A percentile compares a stretch with the other conserved stretches of the same genome.
Conservation (phyloP, 805 yeast species). For the Huiozyma naganishii region DNA sequence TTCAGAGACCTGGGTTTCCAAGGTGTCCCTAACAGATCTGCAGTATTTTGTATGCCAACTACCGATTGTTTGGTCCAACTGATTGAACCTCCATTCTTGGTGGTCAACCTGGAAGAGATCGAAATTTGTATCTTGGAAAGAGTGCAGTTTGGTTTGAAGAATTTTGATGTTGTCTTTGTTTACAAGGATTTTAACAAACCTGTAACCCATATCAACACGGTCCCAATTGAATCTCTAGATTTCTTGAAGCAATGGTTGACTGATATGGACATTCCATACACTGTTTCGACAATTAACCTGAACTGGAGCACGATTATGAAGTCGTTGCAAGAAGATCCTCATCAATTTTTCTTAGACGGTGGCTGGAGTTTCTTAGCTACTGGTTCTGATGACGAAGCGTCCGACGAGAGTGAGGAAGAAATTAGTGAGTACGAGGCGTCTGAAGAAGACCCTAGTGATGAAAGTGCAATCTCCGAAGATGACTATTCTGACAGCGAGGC, state of each 20-base stretch:
- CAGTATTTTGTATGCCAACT: constrained; percentile 92
- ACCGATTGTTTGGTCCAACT: constrained; percentile 93
- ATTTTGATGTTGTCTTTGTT: constrained; percentile 93
- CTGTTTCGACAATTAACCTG: constrained; percentile 91
- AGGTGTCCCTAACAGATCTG: constrained; percentile 94
- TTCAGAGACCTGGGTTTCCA: constrained; percentile 93
- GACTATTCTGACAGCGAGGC: constrained; percentile 30
- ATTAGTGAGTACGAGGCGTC: constrained; percentile 35
- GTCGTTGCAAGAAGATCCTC: constrained; percentile 84
- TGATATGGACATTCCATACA: constrained; percentile 92
- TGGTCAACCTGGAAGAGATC: constrained; percentile 80
- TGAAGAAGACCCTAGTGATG: constrained; percentile 35
- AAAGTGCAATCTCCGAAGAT: constrained; percentile 30
- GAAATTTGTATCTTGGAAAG: constrained; percentile 94
- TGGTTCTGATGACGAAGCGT: constrained; percentile 68
- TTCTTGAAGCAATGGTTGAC: constrained; percentile 93
- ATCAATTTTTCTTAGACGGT: constrained; percentile 86
- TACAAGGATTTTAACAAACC: constrained; percentile 84
- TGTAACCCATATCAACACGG: constrained; percentile 86
- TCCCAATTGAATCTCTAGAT: constrained; percentile 85
- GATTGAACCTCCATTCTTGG: constrained; percentile 90
- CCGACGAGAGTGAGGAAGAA: constrained; percentile 62
- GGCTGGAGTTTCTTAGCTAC: constrained; percentile 95
- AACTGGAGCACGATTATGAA: constrained; percentile 95
- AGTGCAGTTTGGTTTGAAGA: constrained; percentile 92